Evolutionary conservation across 1,139 yeast species (phyloP), one percentile per base, ranked within the genome.

Genomic region (Nakaseomyces nivariensis): DNA sequence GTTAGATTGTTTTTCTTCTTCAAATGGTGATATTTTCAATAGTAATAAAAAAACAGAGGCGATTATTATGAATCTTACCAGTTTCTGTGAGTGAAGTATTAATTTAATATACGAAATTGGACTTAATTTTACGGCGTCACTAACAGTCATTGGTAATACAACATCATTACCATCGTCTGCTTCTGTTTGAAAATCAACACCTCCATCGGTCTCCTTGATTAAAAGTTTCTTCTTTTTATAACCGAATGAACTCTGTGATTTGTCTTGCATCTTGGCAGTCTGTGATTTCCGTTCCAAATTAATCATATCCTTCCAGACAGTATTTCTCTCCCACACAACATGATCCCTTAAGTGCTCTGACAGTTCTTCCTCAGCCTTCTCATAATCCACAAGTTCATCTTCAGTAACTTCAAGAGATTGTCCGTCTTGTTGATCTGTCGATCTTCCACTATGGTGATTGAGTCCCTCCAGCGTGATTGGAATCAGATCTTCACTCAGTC

Each of bases 241-340:
- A 22, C 48, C 45, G 24, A 51, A 50, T 4, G 50, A 49, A 25
- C 54, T 49, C 17, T 46, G 42, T 4, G 46, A 54, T 38, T 58
- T 57, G 43, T 57, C 60, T 4, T 67, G 71, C 34, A 74, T 68
- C 48, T 71, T 69, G 1, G 79, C 79, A 38, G 77, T 77, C 56
- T 80, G 82, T 1, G 82, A 71, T 54, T 77, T 81, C 62, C 95
- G 78, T 66, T 90, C 96, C 61, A 89, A 70, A 10, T 92, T 92
- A 64, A 89, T 83, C 87, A 90, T 83, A 64, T 90, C 97, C 62
- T 92, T 83, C 97, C 97, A 90, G 26, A 90, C 97, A 0, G 97
- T 90, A 66, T 88, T 88, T 66, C 97, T 77, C 68, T 89, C 97
- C 95, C 96, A 90, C 17, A 89, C 96, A 47, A 90, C 86, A 67